These are phyloP conservation scores for Mucor indicus DNA, from an alignment of 371 early-diverging fungal genomes.

Conservation along the genomic window DNA sequence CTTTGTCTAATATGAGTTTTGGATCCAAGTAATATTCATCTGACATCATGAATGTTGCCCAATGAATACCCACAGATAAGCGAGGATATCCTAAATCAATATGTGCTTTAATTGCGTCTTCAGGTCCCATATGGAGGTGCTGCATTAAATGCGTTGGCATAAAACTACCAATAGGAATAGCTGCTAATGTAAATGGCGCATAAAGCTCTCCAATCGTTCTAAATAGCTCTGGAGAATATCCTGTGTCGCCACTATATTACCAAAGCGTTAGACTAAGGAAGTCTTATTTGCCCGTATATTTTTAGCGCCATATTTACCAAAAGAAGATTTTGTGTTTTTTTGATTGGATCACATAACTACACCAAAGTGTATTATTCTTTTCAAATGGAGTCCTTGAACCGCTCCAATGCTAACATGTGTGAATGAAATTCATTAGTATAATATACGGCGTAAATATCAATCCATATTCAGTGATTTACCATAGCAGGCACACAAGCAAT, in stretches of 20 bases:
- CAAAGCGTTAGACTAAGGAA: neutral
- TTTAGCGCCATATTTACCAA: constrained; percentile 36
- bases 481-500: constrained; percentile 56
- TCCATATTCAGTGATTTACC: no score
- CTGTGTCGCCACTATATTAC: constrained; percentile 52
- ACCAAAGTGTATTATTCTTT: constrained; percentile 61
- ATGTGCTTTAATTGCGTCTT: constrained; percentile 54
- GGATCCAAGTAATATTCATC: constrained; percentile 70
- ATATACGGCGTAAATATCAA: no score
- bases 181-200: constrained; percentile 54
- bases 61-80: constrained; percentile 58
- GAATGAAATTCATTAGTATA: no score
- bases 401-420: constrained; percentile 62
- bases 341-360: constrained; percentile 52
- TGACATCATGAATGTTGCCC: constrained; percentile 65
- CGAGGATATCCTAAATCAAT: constrained; percentile 37
- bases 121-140: constrained; percentile 59
- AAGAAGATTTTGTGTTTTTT: constrained; percentile 46
- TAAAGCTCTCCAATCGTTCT: constrained; percentile 53
- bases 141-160: constrained; percentile 51
- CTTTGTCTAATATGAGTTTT: constrained; percentile 37
- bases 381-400: constrained; percentile 59
- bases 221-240: constrained; percentile 54
- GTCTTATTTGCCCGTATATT: neutral
- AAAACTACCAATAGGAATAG: constrained; percentile 62